phyloP scores from a whole-genome alignment of 2,329 filamentous ascomycete species.

The Sclerotinia sclerotiorum region DNA sequence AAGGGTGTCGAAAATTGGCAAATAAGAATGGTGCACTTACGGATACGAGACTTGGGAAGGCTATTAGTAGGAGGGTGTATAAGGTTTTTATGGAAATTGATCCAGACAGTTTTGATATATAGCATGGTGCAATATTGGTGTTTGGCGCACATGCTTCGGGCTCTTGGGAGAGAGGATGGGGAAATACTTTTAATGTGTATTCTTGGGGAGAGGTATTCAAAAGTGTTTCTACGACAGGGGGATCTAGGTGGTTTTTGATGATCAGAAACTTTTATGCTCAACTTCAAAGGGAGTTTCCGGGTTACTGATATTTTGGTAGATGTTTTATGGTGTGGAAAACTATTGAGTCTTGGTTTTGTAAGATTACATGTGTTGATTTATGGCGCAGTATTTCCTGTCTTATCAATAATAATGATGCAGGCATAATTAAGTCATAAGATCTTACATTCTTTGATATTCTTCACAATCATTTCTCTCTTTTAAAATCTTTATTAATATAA shows the following conservation, averaged over 20 bases:
- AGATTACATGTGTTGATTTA: background rate
- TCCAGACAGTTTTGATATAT: constrained; percentile 37
- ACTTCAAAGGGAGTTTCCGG: background rate
- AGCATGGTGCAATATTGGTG: background rate
- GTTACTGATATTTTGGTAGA: background rate
- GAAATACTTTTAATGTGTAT: constrained; percentile 35
- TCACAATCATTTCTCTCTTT: background rate
- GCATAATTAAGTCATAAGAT: background rate
- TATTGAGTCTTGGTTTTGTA: background rate
- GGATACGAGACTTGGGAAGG: constrained; percentile 56
- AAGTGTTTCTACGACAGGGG: background rate
- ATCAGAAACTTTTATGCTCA: background rate
- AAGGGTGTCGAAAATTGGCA: constrained; percentile 57
- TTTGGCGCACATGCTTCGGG: background rate
- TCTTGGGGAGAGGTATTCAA: background rate
- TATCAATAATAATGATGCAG: too few relatives aligned
- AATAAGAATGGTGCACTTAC: constrained; percentile 57
- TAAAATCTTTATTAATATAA: background rate
- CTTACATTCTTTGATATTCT: background rate
- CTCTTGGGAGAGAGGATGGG: constrained; percentile 29
- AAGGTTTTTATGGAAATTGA: constrained; percentile 61
- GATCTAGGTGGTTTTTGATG: background rate
- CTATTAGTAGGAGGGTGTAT: constrained; percentile 58
- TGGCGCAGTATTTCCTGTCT: background rate
- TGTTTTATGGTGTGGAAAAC: background rate